phyloP scores from a whole-genome alignment of 2,329 filamentous ascomycete genomes.

The Aspergillus sclerotialis region DNA sequence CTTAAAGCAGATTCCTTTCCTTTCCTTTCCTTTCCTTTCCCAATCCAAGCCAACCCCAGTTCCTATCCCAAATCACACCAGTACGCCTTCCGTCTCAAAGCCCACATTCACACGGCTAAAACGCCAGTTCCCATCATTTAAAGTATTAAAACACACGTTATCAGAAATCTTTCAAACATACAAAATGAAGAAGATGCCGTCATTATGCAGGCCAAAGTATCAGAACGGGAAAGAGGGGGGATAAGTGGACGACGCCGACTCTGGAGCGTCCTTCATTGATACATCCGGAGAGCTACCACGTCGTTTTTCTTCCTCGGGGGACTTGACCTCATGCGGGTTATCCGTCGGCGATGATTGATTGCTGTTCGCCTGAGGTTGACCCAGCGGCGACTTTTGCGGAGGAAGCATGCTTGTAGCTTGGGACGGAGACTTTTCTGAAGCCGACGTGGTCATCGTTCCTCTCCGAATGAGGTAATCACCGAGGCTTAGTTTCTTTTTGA shows the following conservation, averaged over 20 bases:
- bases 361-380: conserved; percentile 9
- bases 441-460: conserved; percentile 33
- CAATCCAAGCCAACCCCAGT: conserved; percentile 15
- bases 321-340: conserved; percentile 6
- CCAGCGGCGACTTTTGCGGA: conserved; percentile 16
- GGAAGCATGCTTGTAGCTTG: conserved; percentile 19
- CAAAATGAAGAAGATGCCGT: no score
- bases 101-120: conserved; percentile 9
- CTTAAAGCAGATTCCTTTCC: no score
- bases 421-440: conserved; percentile 32
- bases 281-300: conserved; percentile 18
- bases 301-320: conserved; percentile 6
- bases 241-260: conserved; percentile 20
- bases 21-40: no score
- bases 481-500: conserved; percentile 45
- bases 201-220: conserved; percentile 1
- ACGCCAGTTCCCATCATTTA: conserved; percentile 19
- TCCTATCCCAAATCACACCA: no score
- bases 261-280: conserved; percentile 25
- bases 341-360: conserved; percentile 9
- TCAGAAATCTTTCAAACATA: conserved; percentile 3
- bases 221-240: conserved; percentile 19
- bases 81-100: conserved; percentile 8
- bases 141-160: conserved; percentile 4
- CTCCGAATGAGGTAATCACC: conserved; percentile 43